phyloP scores from a whole-genome alignment of 2,329 filamentous ascomycete species.

The Neurospora crassa region DNA sequence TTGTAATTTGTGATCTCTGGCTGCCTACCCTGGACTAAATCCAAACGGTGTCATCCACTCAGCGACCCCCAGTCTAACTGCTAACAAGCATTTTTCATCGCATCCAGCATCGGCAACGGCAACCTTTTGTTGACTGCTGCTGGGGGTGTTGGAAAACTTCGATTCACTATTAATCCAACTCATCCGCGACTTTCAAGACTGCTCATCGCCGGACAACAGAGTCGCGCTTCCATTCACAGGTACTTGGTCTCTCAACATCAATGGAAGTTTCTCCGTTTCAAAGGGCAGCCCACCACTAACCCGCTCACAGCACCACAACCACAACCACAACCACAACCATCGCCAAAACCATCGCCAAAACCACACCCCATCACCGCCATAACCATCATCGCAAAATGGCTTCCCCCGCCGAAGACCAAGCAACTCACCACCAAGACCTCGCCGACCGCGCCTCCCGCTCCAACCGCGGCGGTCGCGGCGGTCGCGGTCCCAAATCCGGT shows the following conservation, averaged over 20 bases:
- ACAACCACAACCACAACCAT: neutral
- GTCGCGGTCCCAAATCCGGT: no score
- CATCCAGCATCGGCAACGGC: neutral
- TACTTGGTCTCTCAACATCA: neutral
- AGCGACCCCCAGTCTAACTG: neutral
- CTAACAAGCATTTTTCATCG: neutral
- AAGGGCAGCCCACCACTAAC: neutral
- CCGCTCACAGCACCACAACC: neutral
- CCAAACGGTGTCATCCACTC: neutral
- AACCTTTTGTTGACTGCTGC: neutral
- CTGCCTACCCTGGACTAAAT: neutral
- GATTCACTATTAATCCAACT: neutral
- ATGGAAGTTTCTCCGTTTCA: no score
- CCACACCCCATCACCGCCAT: neutral
- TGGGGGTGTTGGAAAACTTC: neutral
- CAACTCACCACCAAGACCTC: neutral
- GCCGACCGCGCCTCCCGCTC: slow-evolving; percentile 3
- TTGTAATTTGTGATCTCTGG: neutral
- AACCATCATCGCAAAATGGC: slow-evolving; percentile 1
- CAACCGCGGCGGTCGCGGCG: no score
- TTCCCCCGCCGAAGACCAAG: neutral
- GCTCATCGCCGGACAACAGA: neutral
- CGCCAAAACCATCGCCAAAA: neutral
- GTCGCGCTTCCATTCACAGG: neutral
- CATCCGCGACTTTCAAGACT: neutral